phyloP scores from a whole-genome alignment of 768 basidiomycete species.

The Tremella mesenterica region DNA sequence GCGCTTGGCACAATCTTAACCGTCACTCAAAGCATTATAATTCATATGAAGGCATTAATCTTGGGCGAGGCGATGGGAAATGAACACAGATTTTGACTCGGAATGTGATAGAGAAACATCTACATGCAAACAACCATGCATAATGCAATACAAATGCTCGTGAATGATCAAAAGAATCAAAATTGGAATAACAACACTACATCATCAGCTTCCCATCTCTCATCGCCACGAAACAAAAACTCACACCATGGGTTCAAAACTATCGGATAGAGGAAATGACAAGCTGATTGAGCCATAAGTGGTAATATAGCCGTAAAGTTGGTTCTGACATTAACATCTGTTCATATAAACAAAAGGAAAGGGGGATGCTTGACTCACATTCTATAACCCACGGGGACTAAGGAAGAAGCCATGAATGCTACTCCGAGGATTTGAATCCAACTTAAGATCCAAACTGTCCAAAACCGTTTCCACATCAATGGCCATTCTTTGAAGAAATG shows the following conservation, averaged over 20 bases:
- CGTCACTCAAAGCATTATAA: too few species aligned
- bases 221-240: neutral
- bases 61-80: too few species aligned
- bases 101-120: too few species aligned
- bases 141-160: too few species aligned
- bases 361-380: slow-evolving; percentile 47
- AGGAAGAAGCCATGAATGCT: slow-evolving; percentile 50
- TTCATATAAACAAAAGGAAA: neutral
- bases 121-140: too few species aligned
- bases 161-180: slow-evolving; percentile 8
- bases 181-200: slow-evolving; percentile 37
- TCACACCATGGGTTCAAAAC: slow-evolving; percentile 39
- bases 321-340: slow-evolving; percentile 15
- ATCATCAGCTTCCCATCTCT: slow-evolving; percentile 5
- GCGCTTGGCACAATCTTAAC: too few species aligned
- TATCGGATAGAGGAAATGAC: slow-evolving; percentile 40
- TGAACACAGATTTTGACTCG: too few species aligned
- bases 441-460: slow-evolving; percentile 53
- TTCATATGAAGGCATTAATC: too few species aligned
- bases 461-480: slow-evolving; percentile 70
- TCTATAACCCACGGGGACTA: slow-evolving; percentile 60
- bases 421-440: slow-evolving; percentile 48
- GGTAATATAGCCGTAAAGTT: slow-evolving; percentile 42
- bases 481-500: slow-evolving; percentile 90
- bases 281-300: slow-evolving; percentile 35